These are phyloP conservation scores for Quillaja saponaria DNA, from an alignment of 306 rosid species.

Conservation along the genomic window DNA sequence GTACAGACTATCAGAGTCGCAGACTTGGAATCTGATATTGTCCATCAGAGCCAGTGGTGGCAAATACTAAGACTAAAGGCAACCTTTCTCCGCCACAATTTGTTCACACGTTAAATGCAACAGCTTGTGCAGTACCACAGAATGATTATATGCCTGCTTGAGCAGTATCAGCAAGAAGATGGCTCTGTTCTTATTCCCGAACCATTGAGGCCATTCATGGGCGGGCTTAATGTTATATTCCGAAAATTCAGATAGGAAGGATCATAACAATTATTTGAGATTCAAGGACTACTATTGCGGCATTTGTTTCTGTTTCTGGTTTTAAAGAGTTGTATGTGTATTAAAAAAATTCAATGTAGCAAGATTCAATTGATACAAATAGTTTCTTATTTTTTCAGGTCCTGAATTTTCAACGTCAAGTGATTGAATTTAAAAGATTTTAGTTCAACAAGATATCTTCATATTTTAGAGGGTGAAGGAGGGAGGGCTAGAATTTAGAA, in stretches of 20 bases:
- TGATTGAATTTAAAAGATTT: no score
- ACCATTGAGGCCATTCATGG: constrained; percentile 83
- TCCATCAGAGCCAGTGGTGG: constrained; percentile 52
- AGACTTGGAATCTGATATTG: constrained; percentile 81
- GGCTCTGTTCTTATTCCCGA: constrained; percentile 75
- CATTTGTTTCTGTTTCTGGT: no score
- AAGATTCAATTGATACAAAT: no score
- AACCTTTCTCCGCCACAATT: constrained; percentile 69
- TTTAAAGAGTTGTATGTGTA: no score
- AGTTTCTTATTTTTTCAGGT: no score
- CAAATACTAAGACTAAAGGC: constrained; percentile 53
- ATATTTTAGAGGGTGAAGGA: no score
- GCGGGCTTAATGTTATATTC: constrained; percentile 57
- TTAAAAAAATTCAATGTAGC: no score
- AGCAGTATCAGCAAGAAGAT: constrained; percentile 85
- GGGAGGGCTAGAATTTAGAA: no score
- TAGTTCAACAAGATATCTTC: no score
- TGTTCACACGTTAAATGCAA: constrained; percentile 91
- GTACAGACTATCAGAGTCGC: constrained; percentile 90
- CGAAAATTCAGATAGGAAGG: constrained; percentile 39
- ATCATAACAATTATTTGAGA: no score
- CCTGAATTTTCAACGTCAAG: no score
- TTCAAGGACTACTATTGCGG: no score
- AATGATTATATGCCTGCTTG: constrained; percentile 84
- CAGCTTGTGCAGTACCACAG: constrained; percentile 93